Evolutionary conservation across 2,329 filamentous ascomycete species (phyloP), one percentile per base, ranked within the genome.

Genomic region (Trichoderma sp.): DNA sequence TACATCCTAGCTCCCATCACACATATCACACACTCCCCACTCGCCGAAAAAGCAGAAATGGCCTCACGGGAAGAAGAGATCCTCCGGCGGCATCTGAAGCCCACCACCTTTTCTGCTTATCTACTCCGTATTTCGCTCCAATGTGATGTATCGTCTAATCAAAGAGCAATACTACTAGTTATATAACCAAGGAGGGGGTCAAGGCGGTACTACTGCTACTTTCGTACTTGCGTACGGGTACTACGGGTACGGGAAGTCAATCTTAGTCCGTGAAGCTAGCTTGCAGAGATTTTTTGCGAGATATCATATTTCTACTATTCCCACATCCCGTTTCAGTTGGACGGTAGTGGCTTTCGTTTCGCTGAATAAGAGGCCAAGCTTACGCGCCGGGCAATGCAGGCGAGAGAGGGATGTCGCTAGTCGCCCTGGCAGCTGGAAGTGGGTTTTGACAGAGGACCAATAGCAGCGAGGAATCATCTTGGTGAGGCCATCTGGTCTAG

Each of bases 381-480:
- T 69, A 69, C 67, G 67, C 67, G 67, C 67, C 65, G 28, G 67
- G 57, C 43, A 58, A 58, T 53, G 57, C 58, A 61, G 57, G 67
- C 30, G 26, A 58, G 32, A 62, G 36, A 47, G 20, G 20, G 20
- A 59, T 69, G 67, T 39, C 47, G 28, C 67, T 69, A 50, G 57
- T 50, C 47, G 23, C 36, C n/a, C 39, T 62, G 47, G 39, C 28
- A 62, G 28, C 57, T 20, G 53, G 8, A 20, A 50, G 39, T 62
- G 67, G 57, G 55, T 28, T 50, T 50, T 36, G 67, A 30, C 17
- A 11, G 28, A 53, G 39, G 30, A 3, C 57, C 39, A 69, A 69
- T 69, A 23, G 55, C 28, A 30, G 23, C 15, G 57, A 62, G 20
- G 39, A 28, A 13, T 43, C n/a, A 53, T 36, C n/a, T 69, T 32